Conservation (phyloP, 2,329 filamentous ascomycete genomes). For the Setomelanomma holmii region DNA sequence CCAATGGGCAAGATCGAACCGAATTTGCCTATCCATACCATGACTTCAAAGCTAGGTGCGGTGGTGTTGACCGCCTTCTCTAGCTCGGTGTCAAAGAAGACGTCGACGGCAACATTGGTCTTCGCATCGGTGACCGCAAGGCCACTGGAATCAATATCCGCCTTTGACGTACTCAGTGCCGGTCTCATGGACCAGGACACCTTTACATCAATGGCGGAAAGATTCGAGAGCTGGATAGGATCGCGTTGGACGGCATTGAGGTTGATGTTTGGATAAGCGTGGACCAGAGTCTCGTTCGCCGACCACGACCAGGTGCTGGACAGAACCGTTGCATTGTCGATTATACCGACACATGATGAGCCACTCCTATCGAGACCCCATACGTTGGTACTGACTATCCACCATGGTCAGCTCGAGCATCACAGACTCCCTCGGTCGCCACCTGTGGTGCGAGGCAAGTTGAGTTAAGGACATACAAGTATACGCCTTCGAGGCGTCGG, state of each 20-base stretch:
- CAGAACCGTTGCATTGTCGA: slow-evolving; percentile 2
- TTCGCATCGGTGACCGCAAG: slow-evolving; percentile 3
- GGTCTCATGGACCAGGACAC: slow-evolving; percentile 8
- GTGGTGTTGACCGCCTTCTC: slow-evolving; percentile 6
- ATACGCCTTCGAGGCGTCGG: slow-evolving; percentile 2
- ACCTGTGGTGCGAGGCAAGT: not conserved
- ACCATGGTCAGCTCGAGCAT: not conserved
- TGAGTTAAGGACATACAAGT: not conserved
- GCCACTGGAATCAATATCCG: slow-evolving; percentile 1
- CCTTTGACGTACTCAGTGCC: not conserved
- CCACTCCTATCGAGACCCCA: slow-evolving; percentile 6
- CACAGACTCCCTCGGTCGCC: not conserved
- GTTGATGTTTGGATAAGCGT: slow-evolving; percentile 8
- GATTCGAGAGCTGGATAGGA: slow-evolving; percentile 5
- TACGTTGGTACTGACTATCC: slow-evolving; percentile 4
- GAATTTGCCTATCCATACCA: slow-evolving; percentile 8
- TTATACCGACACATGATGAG: slow-evolving; percentile 1
- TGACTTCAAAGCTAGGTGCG: slow-evolving; percentile 7
- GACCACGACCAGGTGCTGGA: slow-evolving; percentile 5
- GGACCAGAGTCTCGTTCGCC: slow-evolving; percentile 6
- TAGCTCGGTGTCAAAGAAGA: slow-evolving; percentile 1
- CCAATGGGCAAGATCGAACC: slow-evolving; percentile 5
- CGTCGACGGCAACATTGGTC: slow-evolving; percentile 6
- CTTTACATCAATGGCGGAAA: slow-evolving; percentile 5
- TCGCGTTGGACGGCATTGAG: slow-evolving; percentile 2